Conservation (phyloP, 2,329 filamentous ascomycete species). For the Pseudogymnoascus sp. region DNA sequence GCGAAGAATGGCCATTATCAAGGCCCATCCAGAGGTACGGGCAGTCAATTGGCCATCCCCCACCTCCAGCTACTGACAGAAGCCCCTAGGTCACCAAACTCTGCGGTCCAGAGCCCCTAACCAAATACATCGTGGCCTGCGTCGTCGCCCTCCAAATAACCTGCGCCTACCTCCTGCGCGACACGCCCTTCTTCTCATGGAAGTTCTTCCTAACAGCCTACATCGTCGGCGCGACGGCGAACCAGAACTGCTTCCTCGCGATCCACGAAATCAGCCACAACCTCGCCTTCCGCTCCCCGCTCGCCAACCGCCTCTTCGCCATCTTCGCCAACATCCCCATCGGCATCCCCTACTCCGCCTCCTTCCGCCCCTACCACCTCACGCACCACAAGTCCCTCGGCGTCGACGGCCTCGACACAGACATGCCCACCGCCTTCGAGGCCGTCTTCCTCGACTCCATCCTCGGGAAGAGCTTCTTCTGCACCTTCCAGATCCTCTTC, state of each 20-base stretch:
- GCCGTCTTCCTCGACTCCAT: constrained; percentile 90
- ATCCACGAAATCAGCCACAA: constrained; percentile 99
- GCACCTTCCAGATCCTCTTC: constrained; percentile 98
- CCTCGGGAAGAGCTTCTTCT: constrained; percentile 96
- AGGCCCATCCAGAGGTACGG: constrained; percentile 85
- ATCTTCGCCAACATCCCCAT: constrained; percentile 95
- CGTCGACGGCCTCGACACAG: constrained; percentile 90
- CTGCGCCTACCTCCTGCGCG: constrained; percentile 67
- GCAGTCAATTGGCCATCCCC: constrained; percentile 2
- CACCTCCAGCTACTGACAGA: neutral
- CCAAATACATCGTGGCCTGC: constrained; percentile 80
- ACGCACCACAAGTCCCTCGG: constrained; percentile 98
- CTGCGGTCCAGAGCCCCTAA: constrained; percentile 90
- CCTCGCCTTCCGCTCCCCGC: constrained; percentile 74
- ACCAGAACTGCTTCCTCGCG: constrained; percentile 96
- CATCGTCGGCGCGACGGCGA: constrained; percentile 84
- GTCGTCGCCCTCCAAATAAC: constrained; percentile 77
- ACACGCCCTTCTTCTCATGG: constrained; percentile 73
- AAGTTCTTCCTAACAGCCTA: constrained; percentile 83
- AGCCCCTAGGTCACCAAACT: constrained; percentile 75
- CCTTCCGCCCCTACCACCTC: constrained; percentile 93
- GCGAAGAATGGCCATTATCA: constrained; percentile 87
- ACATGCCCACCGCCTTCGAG: constrained; percentile 86
- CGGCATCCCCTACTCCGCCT: constrained; percentile 89
- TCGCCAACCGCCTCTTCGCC: constrained; percentile 77